Percentiles rank a stretch among this genome's conserved stretches.
Evolutionary conservation across 345 rosid species (phyloP).

Genomic region (Rubroshorea leprosula): DNA sequence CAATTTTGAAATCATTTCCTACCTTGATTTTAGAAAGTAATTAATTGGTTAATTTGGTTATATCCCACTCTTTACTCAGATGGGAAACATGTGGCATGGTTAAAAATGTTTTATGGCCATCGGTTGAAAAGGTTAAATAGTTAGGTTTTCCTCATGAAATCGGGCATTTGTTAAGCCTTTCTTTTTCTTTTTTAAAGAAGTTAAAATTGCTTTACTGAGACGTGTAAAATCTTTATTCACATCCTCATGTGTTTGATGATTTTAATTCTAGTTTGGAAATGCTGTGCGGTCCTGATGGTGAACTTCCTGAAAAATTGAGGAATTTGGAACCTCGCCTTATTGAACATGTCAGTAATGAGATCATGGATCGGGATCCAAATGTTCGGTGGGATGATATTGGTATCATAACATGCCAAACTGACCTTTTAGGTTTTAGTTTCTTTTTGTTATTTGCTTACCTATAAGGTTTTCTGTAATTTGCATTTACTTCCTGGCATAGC

Average conservation of each 20-base stretch:
- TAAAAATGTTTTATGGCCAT: too few relatives aligned
- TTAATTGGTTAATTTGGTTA: too few relatives aligned
- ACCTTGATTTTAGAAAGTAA: background rate
- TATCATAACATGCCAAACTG: slow-evolving; percentile 27
- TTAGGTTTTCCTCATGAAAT: background rate
- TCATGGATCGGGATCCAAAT: slow-evolving; percentile 93
- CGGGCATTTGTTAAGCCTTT: background rate
- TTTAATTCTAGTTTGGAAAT: slow-evolving; percentile 65
- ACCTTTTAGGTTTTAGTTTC: slow-evolving; percentile 1
- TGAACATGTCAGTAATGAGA: slow-evolving; percentile 96
- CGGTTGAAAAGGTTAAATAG: too few relatives aligned
- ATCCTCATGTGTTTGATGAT: background rate
- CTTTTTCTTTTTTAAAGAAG: background rate
- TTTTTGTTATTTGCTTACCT: background rate
- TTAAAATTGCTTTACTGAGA: background rate
- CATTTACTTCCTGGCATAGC: slow-evolving; percentile 45
- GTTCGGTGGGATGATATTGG: slow-evolving; percentile 99
- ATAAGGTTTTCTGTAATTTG: slow-evolving; percentile 19
- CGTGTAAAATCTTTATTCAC: slow-evolving; percentile 2
- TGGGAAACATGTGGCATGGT: background rate
- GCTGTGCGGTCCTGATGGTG: slow-evolving; percentile 96
- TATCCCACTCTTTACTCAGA: too few relatives aligned
- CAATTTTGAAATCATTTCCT: background rate
- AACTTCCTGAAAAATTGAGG: slow-evolving; percentile 91
- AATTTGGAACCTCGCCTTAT: slow-evolving; percentile 94